Base-by-base conservation (phyloP, 306 rosid species). In the Lathyrus aphaca region DNA sequence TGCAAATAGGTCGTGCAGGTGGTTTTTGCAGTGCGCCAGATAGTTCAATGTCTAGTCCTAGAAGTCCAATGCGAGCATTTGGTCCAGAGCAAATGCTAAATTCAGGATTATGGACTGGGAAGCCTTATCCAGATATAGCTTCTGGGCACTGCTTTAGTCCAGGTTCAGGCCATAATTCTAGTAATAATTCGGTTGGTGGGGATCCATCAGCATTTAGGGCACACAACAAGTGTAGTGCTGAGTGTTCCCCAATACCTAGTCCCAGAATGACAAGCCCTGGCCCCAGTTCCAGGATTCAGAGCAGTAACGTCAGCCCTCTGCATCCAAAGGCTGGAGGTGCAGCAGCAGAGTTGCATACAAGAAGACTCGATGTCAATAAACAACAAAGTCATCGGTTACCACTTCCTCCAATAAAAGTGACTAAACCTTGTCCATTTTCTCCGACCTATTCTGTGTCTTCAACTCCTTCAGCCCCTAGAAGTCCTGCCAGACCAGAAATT, bases 201-300 rank as follows among this genome's bases (percentile, higher is more conserved):
- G 93, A 89, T 78, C 73, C 70, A 65, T 78, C 79, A 9, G 89
- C 81, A 35, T 71, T 83, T 82, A 71, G 82, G 84, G 88, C 77
- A 44, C 88, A 78, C 39, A 88, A 77, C 74, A 75, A 87, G 79
- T 82, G 89, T 72, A 86, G 92, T 80, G 81, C 91, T 1, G 96
- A 91, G 74, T 88, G 87, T 79, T 91, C 97, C 71, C 96, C 96
- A 60, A 82, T 82, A 14, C 90, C 83, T n/a, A 91, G 97, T 77
- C 94, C 97, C 49, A 79, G 85, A 76, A 71, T 87, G 86, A 75
- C 86, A 69, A 91, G 97, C 79, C 89, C 91, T 29, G 87, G 96
- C 43, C 96, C 96, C 40, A 80, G 93, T 70, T 92, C 96, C 44
- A 92, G 96, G 86, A 88, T 86, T 72, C 96, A 90, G 35, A 89